A percentile compares a stretch with the other conserved stretches of the same genome.
Evolutionary conservation across 2,329 filamentous ascomycete genomes (phyloP).

Genomic region (Xylaria hypoxylon): DNA sequence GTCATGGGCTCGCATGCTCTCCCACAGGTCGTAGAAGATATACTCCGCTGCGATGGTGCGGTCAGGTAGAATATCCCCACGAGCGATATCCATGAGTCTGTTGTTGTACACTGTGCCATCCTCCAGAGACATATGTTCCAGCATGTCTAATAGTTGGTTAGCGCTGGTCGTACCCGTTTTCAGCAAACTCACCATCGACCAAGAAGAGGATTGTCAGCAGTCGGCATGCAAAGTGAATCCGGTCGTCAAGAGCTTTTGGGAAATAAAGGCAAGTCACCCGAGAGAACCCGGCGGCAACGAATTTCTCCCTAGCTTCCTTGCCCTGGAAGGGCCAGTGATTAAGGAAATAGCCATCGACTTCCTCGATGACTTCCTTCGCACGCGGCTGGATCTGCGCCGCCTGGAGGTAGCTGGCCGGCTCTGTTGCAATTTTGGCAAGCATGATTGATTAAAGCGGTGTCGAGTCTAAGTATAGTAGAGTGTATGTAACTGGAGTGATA

Average conservation of each 20-base stretch:
- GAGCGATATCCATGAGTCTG: slow-evolving; percentile 52
- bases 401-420: slow-evolving; percentile 9
- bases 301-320: slow-evolving; percentile 49
- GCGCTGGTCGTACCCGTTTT: no score
- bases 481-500: not conserved
- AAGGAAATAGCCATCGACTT: slow-evolving; percentile 56
- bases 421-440: slow-evolving; percentile 11
- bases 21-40: slow-evolving; percentile 57
- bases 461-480: no score
- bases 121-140: slow-evolving; percentile 27
- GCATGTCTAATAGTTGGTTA: slow-evolving; percentile 26
- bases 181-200: slow-evolving; percentile 53
- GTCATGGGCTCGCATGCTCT: slow-evolving; percentile 54
- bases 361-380: slow-evolving; percentile 45
- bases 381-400: slow-evolving; percentile 42
- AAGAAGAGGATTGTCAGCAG: slow-evolving; percentile 57
- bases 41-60: slow-evolving; percentile 51
- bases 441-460: not conserved
- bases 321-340: slow-evolving; percentile 53
- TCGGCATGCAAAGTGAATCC: slow-evolving; percentile 54
- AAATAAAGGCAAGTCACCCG: slow-evolving; percentile 55
- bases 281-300: slow-evolving; percentile 51
- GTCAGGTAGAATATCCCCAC: slow-evolving; percentile 50
- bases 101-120: slow-evolving; percentile 6
- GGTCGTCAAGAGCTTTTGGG: slow-evolving; percentile 53